Conservation (phyloP, 2,329 filamentous ascomycete genomes). For the Epichloe gansuensis region DNA sequence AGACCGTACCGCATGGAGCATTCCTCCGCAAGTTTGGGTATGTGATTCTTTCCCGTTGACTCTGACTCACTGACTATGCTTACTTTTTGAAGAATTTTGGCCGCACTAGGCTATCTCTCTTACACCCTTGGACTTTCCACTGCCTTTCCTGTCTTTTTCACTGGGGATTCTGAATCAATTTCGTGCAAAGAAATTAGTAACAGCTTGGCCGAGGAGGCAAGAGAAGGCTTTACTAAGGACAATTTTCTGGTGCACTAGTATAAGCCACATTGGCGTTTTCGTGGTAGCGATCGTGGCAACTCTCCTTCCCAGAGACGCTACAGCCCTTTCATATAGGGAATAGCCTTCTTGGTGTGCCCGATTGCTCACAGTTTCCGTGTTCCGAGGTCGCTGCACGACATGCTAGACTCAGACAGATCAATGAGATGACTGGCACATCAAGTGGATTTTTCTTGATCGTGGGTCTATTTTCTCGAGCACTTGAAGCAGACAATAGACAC, state of each 20-base stretch:
- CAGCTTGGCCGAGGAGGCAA: not conserved
- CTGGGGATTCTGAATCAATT: not conserved
- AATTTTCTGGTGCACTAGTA: constrained; percentile 1
- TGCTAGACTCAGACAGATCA: constrained; percentile 8
- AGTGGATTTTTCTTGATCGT: constrained; percentile 9
- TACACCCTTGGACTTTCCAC: not conserved
- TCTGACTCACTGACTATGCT: not conserved
- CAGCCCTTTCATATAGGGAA: constrained; percentile 3
- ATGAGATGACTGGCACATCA: constrained; percentile 10
- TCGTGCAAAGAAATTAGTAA: not conserved
- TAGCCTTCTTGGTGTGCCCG: constrained; percentile 5
- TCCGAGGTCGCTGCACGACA: not conserved
- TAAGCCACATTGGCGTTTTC: constrained; percentile 7
- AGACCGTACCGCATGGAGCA: not conserved
- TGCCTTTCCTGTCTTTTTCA: not conserved
- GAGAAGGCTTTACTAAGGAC: not conserved
- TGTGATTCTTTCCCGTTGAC: not conserved
- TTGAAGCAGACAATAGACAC: not conserved
- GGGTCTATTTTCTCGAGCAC: not conserved
- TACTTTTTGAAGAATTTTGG: not conserved
- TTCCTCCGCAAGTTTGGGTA: not conserved
- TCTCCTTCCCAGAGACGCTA: not conserved
- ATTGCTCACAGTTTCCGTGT: not conserved
- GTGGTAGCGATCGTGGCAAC: constrained; percentile 5
- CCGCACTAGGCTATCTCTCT: not conserved